Base-by-base conservation (phyloP, 2,329 filamentous ascomycete species). In the Fusarium paranaense region DNA sequence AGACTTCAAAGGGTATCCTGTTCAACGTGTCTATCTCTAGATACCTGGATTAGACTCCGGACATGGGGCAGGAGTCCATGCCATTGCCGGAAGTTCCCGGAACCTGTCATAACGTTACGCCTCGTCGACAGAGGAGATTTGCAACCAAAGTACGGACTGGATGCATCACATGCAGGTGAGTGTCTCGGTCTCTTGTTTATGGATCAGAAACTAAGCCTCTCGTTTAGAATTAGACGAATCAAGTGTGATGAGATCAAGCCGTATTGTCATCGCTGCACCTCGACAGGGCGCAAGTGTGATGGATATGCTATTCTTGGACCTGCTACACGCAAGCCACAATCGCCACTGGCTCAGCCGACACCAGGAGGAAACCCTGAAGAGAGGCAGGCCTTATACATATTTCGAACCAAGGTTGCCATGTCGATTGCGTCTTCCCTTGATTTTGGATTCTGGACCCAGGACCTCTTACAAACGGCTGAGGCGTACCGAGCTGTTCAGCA, bases 391-490 rank as follows among this genome's bases (percentile, higher is more conserved):
- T 10, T 67, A 16, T 67, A 67, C 50, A 58, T 67, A 32, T 67
- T 67, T 27, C 32, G 64, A 16, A 59, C 59, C 9, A 59, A 64
- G 33, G 42, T 67, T 50, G 20, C 50, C 13, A 27, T 35, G 4
- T 52, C 62, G 18, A 52, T 64, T 16, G 52, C 65, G n/a, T 67
- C 65, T 32, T 33, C 20, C 13, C 35, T 63, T 40, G 64, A 67
- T 33, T 18, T 40, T 38, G 50, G 54, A 16, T 67, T 67, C 20
- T 67, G 59, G 64, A 58, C 64, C 27, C 37, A 27, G 14, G 64
- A 63, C 6, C 47, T 67, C 25, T 30, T 67, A 14, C 59, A 52
- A 27, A 58, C 18, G 4, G 37, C 50, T 2, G 59, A 67, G n/a
- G 25, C 40, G 6, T 58, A 40, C 25, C 13, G 38, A 5, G 50